phyloP scores from a whole-genome alignment of 2,329 filamentous ascomycete genomes.

The Elsinoe australis region DNA sequence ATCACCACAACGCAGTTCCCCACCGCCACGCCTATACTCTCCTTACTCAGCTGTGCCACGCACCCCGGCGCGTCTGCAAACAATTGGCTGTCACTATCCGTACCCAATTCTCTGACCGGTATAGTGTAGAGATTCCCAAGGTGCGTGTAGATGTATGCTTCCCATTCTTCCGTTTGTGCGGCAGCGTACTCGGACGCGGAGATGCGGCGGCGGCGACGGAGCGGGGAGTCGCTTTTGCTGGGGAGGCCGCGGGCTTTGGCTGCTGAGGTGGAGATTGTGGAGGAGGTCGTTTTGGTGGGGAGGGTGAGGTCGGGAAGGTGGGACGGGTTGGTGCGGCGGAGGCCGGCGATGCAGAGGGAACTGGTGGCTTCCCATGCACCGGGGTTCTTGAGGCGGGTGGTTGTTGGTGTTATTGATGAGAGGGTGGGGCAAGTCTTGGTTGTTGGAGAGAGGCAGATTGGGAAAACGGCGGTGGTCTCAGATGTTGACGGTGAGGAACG shows the following conservation, averaged over 20 bases:
- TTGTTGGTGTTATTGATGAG: slow-evolving; percentile 25
- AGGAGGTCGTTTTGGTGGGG: slow-evolving; percentile 26
- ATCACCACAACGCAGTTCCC: slow-evolving; percentile 8
- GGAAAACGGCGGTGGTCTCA: background rate
- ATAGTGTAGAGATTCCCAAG: slow-evolving; percentile 16
- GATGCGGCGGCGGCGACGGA: slow-evolving; percentile 16
- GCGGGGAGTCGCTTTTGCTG: slow-evolving; percentile 18
- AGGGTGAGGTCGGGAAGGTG: too few species aligned
- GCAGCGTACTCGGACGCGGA: slow-evolving; percentile 5
- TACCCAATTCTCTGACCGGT: background rate
- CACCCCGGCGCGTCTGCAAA: slow-evolving; percentile 1
- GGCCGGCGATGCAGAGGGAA: slow-evolving; percentile 55
- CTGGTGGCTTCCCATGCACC: slow-evolving; percentile 58
- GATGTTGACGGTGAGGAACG: background rate
- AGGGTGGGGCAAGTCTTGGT: background rate
- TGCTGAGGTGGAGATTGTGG: slow-evolving; percentile 25
- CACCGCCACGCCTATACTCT: slow-evolving; percentile 7
- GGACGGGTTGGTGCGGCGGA: slow-evolving; percentile 44
- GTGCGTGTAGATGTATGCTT: slow-evolving; percentile 40
- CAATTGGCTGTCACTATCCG: background rate
- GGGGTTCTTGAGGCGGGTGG: slow-evolving; percentile 51
- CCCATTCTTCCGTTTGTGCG: slow-evolving; percentile 38
- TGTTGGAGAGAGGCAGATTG: slow-evolving; percentile 1
- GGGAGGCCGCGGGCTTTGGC: slow-evolving; percentile 18
- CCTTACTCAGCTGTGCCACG: background rate